These are phyloP conservation scores for Cucurbitaria berberidis DNA, from an alignment of 2,329 filamentous ascomycete species.

Conservation along the genomic window DNA sequence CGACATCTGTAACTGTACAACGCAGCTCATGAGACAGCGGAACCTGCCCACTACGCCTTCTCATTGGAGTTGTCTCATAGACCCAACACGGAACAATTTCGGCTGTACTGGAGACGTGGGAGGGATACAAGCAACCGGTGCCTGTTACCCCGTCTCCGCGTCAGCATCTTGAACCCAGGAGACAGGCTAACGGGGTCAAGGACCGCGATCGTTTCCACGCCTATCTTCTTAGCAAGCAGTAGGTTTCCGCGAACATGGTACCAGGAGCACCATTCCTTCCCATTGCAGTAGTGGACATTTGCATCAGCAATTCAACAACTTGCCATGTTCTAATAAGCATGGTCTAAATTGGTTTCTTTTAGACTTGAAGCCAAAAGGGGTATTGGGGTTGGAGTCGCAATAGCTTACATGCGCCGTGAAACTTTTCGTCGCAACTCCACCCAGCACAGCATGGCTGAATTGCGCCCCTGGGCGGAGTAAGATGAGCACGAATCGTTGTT, in stretches of 20 bases:
- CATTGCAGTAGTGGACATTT: background rate
- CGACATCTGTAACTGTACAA: conserved; percentile 4
- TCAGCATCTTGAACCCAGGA: conserved; percentile 28
- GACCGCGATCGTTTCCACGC: conserved; percentile 6
- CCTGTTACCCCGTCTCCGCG: conserved; percentile 23
- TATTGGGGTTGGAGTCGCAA: background rate
- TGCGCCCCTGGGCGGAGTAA: conserved; percentile 16
- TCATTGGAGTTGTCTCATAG: conserved; percentile 18
- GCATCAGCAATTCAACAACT: background rate
- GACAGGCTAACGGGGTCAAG: conserved; percentile 10
- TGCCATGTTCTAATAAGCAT: background rate
- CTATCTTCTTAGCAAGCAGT: conserved; percentile 3
- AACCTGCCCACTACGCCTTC: background rate
- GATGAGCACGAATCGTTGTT: conserved; percentile 8
- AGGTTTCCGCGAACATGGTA: conserved; percentile 4
- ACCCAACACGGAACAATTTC: conserved; percentile 3
- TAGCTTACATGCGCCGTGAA: conserved; percentile 6
- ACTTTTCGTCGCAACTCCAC: conserved; percentile 8
- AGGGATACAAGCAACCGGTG: conserved; percentile 16
- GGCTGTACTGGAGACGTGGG: conserved; percentile 6
- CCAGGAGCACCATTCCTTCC: background rate
- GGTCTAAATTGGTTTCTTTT: background rate
- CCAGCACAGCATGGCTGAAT: conserved; percentile 11
- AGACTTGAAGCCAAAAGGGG: background rate
- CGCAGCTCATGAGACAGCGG: conserved; percentile 5